A percentile compares a stretch with the other conserved stretches of the same genome.
Conservation (phyloP, 2,329 filamentous ascomycete species). For the Hymenoscyphus scutula region DNA sequence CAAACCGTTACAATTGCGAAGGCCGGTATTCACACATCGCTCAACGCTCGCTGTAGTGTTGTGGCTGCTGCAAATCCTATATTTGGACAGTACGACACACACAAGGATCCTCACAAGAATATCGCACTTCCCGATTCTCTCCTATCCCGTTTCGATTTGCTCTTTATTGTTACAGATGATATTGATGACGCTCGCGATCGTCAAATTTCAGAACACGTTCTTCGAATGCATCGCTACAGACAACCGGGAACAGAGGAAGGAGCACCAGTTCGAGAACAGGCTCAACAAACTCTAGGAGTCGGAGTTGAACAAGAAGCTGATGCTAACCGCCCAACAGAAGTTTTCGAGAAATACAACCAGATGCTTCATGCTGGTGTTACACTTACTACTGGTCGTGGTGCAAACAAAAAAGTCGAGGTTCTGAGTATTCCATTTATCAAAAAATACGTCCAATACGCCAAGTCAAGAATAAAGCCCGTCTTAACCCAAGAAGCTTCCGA, state of each 20-base stretch:
- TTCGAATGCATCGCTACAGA: slow-evolving; percentile 95
- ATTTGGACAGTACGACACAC: slow-evolving; percentile 96
- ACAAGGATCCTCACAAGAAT: slow-evolving; percentile 98
- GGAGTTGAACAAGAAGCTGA: slow-evolving; percentile 76
- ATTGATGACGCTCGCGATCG: slow-evolving; percentile 93
- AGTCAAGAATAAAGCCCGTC: slow-evolving; percentile 83
- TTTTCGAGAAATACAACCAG: slow-evolving; percentile 93
- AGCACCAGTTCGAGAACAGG: slow-evolving; percentile 86
- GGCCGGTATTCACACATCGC: slow-evolving; percentile 93
- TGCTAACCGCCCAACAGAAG: slow-evolving; percentile 74
- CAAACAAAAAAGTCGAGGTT: slow-evolving; percentile 77
- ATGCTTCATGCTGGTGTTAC: slow-evolving; percentile 94
- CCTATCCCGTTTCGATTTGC: slow-evolving; percentile 94
- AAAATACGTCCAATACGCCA: slow-evolving; percentile 99
- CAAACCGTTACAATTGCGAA: slow-evolving; percentile 99
- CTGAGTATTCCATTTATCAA: slow-evolving; percentile 98
- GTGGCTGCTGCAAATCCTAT: slow-evolving; percentile 96
- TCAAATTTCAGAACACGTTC: slow-evolving; percentile 90
- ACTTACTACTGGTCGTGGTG: slow-evolving; percentile 68
- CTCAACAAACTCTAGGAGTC: slow-evolving; percentile 80
- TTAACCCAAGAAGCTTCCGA: slow-evolving; percentile 89
- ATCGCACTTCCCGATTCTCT: slow-evolving; percentile 96
- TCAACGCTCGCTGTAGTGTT: slow-evolving; percentile 96
- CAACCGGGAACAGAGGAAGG: slow-evolving; percentile 92
- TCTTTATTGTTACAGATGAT: slow-evolving; percentile 97